These are phyloP conservation scores for Aspergillus mulundensis DNA, from an alignment of 495 filamentous ascomycete genomes.

Conservation along the genomic window DNA sequence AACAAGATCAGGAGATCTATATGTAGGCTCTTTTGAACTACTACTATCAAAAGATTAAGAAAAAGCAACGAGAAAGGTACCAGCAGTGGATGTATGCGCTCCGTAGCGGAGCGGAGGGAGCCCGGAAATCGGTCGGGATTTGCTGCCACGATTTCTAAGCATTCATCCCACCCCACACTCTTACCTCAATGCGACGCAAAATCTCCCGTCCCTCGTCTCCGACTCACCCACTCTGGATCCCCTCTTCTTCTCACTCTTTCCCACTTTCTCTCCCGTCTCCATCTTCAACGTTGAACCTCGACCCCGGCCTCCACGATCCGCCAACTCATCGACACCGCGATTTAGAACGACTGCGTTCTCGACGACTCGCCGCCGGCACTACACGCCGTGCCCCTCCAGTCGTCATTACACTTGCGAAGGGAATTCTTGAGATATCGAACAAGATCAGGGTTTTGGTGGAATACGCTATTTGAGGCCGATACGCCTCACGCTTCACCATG, in stretches of 20 bases:
- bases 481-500: slow-evolving; percentile 46
- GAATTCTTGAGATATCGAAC: neutral
- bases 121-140: neutral
- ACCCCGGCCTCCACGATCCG: neutral
- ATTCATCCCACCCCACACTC: neutral
- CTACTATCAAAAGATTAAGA: no score
- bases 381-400: slow-evolving; percentile 1
- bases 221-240: slow-evolving; percentile 9
- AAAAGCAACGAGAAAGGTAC: neutral
- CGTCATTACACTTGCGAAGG: neutral
- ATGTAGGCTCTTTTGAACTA: no score
- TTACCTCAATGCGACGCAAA: slow-evolving; percentile 10
- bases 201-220: neutral
- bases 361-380: slow-evolving; percentile 1
- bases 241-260: slow-evolving; percentile 11
- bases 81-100: neutral
- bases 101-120: neutral
- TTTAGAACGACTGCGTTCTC: neutral
- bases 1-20: no score
- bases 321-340: neutral
- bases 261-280: neutral
- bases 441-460: neutral
- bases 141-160: neutral
- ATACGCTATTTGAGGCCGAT: neutral
- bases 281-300: neutral